Base-by-base conservation (phyloP, 116 monocot genomes). In the Trichopus zeylanicus region DNA sequence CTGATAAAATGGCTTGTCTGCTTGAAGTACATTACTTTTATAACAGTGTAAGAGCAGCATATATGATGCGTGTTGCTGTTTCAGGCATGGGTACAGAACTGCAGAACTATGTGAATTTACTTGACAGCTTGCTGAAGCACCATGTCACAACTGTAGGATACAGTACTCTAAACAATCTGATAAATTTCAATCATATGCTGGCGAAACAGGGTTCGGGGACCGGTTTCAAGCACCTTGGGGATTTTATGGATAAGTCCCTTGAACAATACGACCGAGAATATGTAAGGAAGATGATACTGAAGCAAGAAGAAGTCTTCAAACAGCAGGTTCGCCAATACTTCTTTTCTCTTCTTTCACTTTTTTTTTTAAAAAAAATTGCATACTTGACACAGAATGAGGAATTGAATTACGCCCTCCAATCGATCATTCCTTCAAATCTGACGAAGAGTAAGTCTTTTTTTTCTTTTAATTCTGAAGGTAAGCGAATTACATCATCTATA, bases 221-320 rank as follows among this genome's bases (percentile, higher is more conserved):
- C 12, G 58, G 58, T 5, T 35, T 42, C n/a, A 3, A 2, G 3
- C 42, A 42, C n/a, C 42, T 42, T n/a, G 18, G 3, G 16, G 42
- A 42, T 13, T 42, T 24, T 21, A 79, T 84, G 84, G 73, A 75
- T 19, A 68, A 51, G 52, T 38, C 51, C 3, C 55, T 46, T 0
- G 51, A 67, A 27, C 61, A 57, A 57, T 28, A 39, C 21, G 62
- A 47, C 7, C 69, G 27, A 63, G 76, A 84, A 48, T 63, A 48
- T 22, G 7, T 84, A 20, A 61, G 73, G 34, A 76, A 61, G 47
- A 67, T 62, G 3, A 76, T 84, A 58, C 18, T 84, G 67, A 76
- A 69, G 60, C 79, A 79, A 20, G 79, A 84, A 53, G 65, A 76
- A 48, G 64, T 76, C 65, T 84, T 84, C 46, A 84, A 67, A 73